Evolutionary conservation across 1,139 yeast genomes (phyloP).

Genomic region (Arxiozyma telluris): DNA sequence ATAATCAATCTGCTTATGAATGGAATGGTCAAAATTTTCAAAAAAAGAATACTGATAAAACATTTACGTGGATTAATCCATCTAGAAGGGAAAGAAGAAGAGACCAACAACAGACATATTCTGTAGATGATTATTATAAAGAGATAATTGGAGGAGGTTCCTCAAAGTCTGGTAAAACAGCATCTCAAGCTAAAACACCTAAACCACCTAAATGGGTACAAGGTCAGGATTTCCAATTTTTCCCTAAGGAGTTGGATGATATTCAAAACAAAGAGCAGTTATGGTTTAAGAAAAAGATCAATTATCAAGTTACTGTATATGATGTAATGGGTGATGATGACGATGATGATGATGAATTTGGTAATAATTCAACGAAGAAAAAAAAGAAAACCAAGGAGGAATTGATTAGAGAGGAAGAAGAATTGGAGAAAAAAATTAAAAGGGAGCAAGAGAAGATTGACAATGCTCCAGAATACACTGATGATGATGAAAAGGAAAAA

Average conservation of each 20-base stretch:
- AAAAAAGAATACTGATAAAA: constrained; percentile 45
- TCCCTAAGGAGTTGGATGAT: constrained; percentile 53
- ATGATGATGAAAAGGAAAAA: constrained; percentile 61
- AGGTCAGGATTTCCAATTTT: constrained; percentile 84
- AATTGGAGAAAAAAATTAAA: constrained; percentile 38
- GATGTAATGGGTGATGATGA: constrained; percentile 31
- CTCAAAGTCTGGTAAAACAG: constrained; percentile 28
- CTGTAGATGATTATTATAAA: constrained; percentile 80
- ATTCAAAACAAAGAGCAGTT: constrained; percentile 73
- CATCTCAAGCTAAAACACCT: constrained; percentile 43
- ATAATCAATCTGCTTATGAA: constrained; percentile 85
- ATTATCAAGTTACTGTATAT: constrained; percentile 57
- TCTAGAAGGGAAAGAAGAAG: constrained; percentile 86
- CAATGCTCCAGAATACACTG: constrained; percentile 61
- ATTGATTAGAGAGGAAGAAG: constrained; percentile 13
- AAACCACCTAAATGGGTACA: constrained; percentile 65
- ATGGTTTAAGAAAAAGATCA: constrained; percentile 62
- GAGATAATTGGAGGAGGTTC: constrained; percentile 42
- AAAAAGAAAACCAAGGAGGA: constrained; percentile 10
- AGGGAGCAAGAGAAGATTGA: constrained; percentile 61
- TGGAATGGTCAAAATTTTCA: constrained; percentile 97
- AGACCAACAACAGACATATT: constrained; percentile 69
- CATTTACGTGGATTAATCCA: constrained; percentile 74
- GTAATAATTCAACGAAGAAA: constrained; percentile 20
- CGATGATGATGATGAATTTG: constrained; percentile 29